Conservation (phyloP, 1,139 yeast species). For the Suhomyces bribrorum region DNA sequence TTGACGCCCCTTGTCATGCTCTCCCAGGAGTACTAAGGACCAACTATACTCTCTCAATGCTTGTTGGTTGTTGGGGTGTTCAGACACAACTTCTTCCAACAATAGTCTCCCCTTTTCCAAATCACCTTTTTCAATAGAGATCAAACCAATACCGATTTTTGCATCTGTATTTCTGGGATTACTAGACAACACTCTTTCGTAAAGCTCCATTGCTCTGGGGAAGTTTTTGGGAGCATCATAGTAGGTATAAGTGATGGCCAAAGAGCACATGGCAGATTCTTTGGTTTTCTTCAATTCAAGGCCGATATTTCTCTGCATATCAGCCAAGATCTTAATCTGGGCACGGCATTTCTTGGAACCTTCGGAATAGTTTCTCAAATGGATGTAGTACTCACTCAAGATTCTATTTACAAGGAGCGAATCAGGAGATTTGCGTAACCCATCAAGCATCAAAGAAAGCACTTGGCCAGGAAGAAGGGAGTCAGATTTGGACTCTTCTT, state of each 20-base stretch:
- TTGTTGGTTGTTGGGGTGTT: constrained; percentile 55
- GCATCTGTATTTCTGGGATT: constrained; percentile 61
- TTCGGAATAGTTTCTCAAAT: constrained; percentile 61
- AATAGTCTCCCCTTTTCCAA: constrained; percentile 53
- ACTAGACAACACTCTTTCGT: constrained; percentile 56
- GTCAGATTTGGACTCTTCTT: constrained; percentile 20
- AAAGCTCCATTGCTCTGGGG: constrained; percentile 69
- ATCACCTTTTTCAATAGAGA: constrained; percentile 66
- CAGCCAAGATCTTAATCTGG: constrained; percentile 61
- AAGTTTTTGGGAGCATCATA: constrained; percentile 90
- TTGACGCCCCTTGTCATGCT: constrained; percentile 55
- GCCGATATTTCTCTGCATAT: constrained; percentile 48
- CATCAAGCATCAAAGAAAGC: constrained; percentile 54
- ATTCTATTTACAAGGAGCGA: constrained; percentile 68
- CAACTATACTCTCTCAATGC: constrained; percentile 77
- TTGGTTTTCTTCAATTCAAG: constrained; percentile 52
- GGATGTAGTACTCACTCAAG: constrained; percentile 59
- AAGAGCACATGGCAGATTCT: constrained; percentile 60
- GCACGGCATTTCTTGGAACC: constrained; percentile 62
- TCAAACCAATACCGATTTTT: constrained; percentile 77
- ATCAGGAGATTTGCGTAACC: constrained; percentile 46
- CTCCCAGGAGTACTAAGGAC: constrained; percentile 64
- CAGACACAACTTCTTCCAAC: constrained; percentile 51
- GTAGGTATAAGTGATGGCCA: constrained; percentile 79
- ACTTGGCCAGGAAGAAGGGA: constrained; percentile 53